Evolutionary conservation across 2,329 filamentous ascomycete genomes (phyloP).

Genomic region (Claviceps citrina): DNA sequence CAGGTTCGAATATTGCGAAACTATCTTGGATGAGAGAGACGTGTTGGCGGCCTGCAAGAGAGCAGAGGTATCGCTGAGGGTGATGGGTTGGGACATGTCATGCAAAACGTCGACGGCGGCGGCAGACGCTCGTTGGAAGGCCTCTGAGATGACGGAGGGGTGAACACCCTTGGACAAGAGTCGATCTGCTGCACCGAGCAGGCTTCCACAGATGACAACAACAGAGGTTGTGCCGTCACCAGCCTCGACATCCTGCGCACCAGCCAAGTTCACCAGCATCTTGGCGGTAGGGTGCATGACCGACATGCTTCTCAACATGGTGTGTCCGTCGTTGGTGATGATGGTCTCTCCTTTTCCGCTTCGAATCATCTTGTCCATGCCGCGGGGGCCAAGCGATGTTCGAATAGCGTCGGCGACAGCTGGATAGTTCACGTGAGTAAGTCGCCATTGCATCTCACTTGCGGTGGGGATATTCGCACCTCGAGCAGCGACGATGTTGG

Average conservation of each 20-base stretch:
- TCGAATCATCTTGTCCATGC: slow-evolving; percentile 99
- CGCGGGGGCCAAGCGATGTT: slow-evolving; percentile 87
- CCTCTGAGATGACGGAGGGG: slow-evolving; percentile 92
- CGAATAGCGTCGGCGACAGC: slow-evolving; percentile 95
- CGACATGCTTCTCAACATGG: slow-evolving; percentile 97
- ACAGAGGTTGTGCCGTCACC: slow-evolving; percentile 97
- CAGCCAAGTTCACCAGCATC: slow-evolving; percentile 95
- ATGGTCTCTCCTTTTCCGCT: slow-evolving; percentile 92
- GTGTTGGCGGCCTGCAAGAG: slow-evolving; percentile 94
- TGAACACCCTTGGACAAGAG: slow-evolving; percentile 88
- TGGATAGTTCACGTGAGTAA: no score
- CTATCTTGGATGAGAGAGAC: slow-evolving; percentile 94
- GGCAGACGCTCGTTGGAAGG: slow-evolving; percentile 86
- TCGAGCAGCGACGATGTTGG: slow-evolving; percentile 94
- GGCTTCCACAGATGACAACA: slow-evolving; percentile 89
- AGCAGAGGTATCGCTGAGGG: slow-evolving; percentile 71
- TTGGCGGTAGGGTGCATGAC: slow-evolving; percentile 99
- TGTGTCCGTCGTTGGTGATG: slow-evolving; percentile 99
- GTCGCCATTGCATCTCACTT: no score
- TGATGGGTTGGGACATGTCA: slow-evolving; percentile 89
- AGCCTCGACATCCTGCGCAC: slow-evolving; percentile 94
- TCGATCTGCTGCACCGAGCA: slow-evolving; percentile 84
- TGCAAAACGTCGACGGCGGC: slow-evolving; percentile 81
- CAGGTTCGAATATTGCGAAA: slow-evolving; percentile 88
- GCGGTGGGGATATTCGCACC: slow-evolving; percentile 44